Conservation (phyloP, 176 grass and related monocot species). For the Lolium multiflorum region DNA sequence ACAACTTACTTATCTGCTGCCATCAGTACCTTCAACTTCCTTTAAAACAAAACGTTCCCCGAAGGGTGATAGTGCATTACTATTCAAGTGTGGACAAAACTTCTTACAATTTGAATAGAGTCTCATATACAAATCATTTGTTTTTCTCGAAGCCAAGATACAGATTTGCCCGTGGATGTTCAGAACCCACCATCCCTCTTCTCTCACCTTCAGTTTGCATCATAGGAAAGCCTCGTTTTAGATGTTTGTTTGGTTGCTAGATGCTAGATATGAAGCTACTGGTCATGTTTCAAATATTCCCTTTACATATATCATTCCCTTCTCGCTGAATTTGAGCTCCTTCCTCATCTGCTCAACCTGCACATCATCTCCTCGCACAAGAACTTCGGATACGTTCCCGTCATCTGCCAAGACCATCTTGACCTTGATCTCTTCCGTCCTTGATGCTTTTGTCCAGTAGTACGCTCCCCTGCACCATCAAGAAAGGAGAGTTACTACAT, state of each 20-base stretch:
- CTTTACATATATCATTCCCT: conserved; percentile 95
- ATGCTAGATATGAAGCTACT: not conserved
- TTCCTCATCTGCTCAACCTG: conserved; percentile 94
- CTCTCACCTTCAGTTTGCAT: conserved; percentile 1
- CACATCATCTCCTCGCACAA: conserved; percentile 78
- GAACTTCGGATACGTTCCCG: conserved; percentile 64
- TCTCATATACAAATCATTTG: conserved; percentile 9
- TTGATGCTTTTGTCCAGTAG: conserved; percentile 92
- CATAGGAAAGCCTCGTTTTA: not conserved
- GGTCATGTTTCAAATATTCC: conserved; percentile 83
- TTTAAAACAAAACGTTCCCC: conserved; percentile 1
- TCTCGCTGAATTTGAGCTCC: conserved; percentile 79
- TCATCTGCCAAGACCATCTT: conserved; percentile 73
- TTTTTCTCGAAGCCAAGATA: conserved; percentile 47
- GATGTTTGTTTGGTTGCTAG: not conserved
- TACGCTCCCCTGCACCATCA: conserved; percentile 71
- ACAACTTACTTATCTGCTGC: not conserved
- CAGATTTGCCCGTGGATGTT: conserved; percentile 51
- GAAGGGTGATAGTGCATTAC: conserved; percentile 30
- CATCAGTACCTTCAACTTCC: not conserved
- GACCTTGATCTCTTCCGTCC: conserved; percentile 94
- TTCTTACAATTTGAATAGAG: not conserved
- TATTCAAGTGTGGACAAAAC: conserved; percentile 11
- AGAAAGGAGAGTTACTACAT: conserved; percentile 30
- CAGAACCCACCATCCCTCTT: not conserved